Conservation (phyloP, 1,284 basidiomycete species). For the Pholiota adiposa region DNA sequence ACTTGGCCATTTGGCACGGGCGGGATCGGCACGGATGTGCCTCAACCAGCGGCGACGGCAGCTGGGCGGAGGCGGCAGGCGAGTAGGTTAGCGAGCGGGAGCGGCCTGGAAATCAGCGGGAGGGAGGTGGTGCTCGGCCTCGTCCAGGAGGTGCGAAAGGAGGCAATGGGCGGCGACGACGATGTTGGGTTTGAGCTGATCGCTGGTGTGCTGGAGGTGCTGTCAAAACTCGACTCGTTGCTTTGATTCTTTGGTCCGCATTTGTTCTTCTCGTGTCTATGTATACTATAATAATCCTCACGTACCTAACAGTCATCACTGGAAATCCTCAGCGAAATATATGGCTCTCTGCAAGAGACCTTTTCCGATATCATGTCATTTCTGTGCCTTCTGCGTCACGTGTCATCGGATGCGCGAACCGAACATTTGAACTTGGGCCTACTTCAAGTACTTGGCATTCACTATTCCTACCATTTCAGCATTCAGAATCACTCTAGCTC, state of each 20-base stretch:
- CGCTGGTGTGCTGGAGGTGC: conserved; percentile 89
- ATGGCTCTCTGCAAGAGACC: not conserved
- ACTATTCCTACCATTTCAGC: too few species aligned
- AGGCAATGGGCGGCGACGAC: conserved; percentile 57
- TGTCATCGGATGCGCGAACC: not conserved
- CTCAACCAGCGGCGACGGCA: conserved; percentile 24
- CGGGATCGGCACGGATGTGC: conserved; percentile 28
- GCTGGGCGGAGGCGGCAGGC: conserved; percentile 34
- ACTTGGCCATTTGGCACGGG: conserved; percentile 84
- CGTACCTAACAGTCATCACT: not conserved
- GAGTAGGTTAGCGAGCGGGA: conserved; percentile 55
- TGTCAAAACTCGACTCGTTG: conserved; percentile 87
- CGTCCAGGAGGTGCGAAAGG: conserved; percentile 78
- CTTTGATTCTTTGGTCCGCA: conserved; percentile 33
- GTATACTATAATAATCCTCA: not conserved
- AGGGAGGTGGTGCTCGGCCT: conserved; percentile 82
- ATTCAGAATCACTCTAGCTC: not conserved
- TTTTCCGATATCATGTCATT: not conserved
- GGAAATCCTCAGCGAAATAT: not conserved
- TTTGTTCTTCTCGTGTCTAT: not conserved
- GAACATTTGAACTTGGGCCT: not conserved
- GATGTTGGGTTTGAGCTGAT: conserved; percentile 89
- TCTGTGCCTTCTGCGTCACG: too few species aligned
- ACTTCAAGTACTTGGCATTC: too few species aligned
- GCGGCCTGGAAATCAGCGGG: conserved; percentile 50